phyloP scores from a whole-genome alignment of 108 stramenopile species.

The Thalassiosira profunda region DNA sequence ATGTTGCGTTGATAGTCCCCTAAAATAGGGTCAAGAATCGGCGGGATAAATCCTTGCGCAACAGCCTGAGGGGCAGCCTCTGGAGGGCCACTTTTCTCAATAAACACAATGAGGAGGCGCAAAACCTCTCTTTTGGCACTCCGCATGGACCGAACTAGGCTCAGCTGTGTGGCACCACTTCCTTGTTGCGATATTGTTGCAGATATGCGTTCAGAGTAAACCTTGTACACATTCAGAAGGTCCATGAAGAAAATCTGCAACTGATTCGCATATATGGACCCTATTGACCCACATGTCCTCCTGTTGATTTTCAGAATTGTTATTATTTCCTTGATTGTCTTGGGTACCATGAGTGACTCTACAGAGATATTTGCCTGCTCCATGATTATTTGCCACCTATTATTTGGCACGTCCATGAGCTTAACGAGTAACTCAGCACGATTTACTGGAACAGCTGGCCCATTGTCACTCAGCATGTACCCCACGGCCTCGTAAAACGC shows the following conservation, averaged over 20 bases:
- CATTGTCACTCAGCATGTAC: constrained; percentile 94
- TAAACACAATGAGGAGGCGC: constrained; percentile 91
- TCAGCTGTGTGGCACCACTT: constrained; percentile 86
- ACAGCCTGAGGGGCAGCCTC: constrained; percentile 92
- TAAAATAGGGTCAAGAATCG: constrained; percentile 96
- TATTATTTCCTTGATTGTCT: constrained; percentile 93
- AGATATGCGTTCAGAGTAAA: constrained; percentile 96
- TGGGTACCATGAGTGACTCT: constrained; percentile 86
- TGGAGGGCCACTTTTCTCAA: constrained; percentile 94
- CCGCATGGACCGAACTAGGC: constrained; percentile 93
- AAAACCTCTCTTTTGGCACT: constrained; percentile 98
- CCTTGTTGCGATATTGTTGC: constrained; percentile 93
- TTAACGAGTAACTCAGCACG: constrained; percentile 78
- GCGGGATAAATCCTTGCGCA: constrained; percentile 95
- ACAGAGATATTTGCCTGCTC: constrained; percentile 80
- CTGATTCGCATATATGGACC: constrained; percentile 95
- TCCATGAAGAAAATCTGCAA: constrained; percentile 95
- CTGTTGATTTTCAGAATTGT: constrained; percentile 97
- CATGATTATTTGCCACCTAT: constrained; percentile 91
- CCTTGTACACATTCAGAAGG: constrained; percentile 98
- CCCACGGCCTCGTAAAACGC: constrained; percentile 99
- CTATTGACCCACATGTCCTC: constrained; percentile 90
- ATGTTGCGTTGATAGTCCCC: constrained; percentile 96
- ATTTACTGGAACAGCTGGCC: constrained; percentile 85
- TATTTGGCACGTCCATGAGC: constrained; percentile 96